Evolutionary conservation across 805 yeast genomes (phyloP), one percentile per base, ranked within the genome.

Genomic region (Priceomyces medius): DNA sequence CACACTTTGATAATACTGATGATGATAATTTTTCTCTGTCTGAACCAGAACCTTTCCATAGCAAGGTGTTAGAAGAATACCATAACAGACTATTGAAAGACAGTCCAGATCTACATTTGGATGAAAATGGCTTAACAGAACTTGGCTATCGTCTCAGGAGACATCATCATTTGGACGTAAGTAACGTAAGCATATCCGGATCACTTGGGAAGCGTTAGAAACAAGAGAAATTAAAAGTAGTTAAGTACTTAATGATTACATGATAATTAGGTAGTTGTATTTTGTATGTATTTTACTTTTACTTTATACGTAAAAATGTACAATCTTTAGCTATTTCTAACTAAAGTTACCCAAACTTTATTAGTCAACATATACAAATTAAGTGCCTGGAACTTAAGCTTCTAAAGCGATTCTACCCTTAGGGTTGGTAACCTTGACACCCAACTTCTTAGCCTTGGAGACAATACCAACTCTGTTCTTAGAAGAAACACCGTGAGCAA

Each of bases 341-440:
- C 48, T 42, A 40, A 48, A 44, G 47, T 44, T 45, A 44, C 52
- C 54, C 49, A 47, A 44, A 45, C 38, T 38, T 48, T 45, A 21
- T 28, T 24, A 31, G 17, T 37, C 28, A 37, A 37, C 31, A 37
- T 37, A 37, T 37, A 24, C 17, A 45, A 47, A 40, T 19, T 20
- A 18, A 32, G 35, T 32, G 35, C 35, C 19, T 32, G 35, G 23
- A 32, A 47, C 57, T 82, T 86, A 90, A 79, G 97, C 98, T 83
- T 88, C 96, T 73, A 89, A 85, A 71, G 95, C 80, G 73, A 90
- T 88, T 80, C 97, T 91, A 74, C 96, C 99, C 81, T 88, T 82
- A 71, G 97, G 95, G 81, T 93, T 93, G 83, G 99, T 93, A 68
- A 93, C 97, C 84, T 89, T 90, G 71, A 93, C 81, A 79, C 98